Percentiles rank a stretch among this genome's conserved stretches.
phyloP scores from a whole-genome alignment of 2,329 filamentous ascomycete species.

The Penicillium sp. region DNA sequence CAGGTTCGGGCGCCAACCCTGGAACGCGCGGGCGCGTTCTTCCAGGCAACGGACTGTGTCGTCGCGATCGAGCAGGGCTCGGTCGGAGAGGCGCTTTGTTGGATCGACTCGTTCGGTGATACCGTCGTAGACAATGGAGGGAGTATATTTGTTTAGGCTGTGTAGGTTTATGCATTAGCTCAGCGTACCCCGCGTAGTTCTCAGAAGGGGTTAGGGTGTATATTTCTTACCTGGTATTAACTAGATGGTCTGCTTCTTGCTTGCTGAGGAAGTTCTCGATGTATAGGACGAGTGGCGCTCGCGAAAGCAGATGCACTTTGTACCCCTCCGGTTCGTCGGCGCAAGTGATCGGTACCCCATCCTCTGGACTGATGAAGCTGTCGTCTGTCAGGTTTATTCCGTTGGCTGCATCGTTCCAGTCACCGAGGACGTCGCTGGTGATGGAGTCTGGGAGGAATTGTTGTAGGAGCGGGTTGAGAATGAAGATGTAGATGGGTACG shows the following conservation, averaged over 20 bases:
- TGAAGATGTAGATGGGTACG: constrained; percentile 42
- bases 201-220: too few species aligned
- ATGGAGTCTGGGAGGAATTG: constrained; percentile 24
- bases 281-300: constrained; percentile 62
- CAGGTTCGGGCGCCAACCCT: constrained; percentile 63
- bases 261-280: constrained; percentile 59
- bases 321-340: constrained; percentile 31
- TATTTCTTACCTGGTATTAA: constrained; percentile 56
- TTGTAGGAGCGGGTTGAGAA: constrained; percentile 38
- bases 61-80: constrained; percentile 52
- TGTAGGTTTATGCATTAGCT: neutral
- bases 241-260: constrained; percentile 55
- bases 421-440: constrained; percentile 13
- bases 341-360: constrained; percentile 33
- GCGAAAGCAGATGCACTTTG: constrained; percentile 54
- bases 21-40: constrained; percentile 60
- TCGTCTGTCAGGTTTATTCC: constrained; percentile 33
- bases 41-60: constrained; percentile 62
- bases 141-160: constrained; percentile 54
- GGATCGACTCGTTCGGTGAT: constrained; percentile 53
- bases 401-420: constrained; percentile 16
- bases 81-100: constrained; percentile 57
- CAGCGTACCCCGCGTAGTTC: neutral
- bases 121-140: constrained; percentile 60
- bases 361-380: constrained; percentile 40